These are phyloP conservation scores for Wickerhamomyces sp. DNA, from an alignment of 1,139 yeast species.

Conservation along the genomic window DNA sequence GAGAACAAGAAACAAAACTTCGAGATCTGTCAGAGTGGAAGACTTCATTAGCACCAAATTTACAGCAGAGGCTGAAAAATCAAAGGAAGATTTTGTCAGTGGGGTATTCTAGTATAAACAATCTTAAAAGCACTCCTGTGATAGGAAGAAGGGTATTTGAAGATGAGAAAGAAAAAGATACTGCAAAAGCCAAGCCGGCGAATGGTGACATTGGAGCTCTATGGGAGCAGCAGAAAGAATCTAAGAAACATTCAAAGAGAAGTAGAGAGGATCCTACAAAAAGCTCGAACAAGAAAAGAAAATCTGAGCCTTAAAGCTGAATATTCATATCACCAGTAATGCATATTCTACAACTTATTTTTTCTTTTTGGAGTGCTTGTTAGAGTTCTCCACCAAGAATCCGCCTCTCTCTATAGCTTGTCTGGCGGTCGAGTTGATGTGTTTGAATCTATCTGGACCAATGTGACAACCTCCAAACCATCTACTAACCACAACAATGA, in stretches of 20 bases:
- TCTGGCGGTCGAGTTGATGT: conserved; percentile 83
- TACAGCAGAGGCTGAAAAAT: conserved; percentile 23
- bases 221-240: conserved; percentile 25
- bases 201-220: conserved; percentile 27
- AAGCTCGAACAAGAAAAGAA: conserved; percentile 16
- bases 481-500: conserved; percentile 64
- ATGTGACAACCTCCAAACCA: conserved; percentile 94
- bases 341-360: not conserved
- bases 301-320: conserved; percentile 11
- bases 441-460: conserved; percentile 93
- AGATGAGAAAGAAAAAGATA: conserved; percentile 10
- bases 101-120: conserved; percentile 44
- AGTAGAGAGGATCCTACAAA: conserved; percentile 19
- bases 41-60: conserved; percentile 27
- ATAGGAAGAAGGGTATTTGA: conserved; percentile 30
- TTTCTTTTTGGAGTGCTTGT: conserved; percentile 26
- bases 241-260: conserved; percentile 7
- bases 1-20: conserved; percentile 34
- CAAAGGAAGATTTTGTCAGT: conserved; percentile 32
- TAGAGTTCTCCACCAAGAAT: conserved; percentile 30
- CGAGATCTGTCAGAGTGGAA: conserved; percentile 63
- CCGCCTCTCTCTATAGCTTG: conserved; percentile 72
- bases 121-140: conserved; percentile 6
- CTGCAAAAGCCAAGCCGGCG: conserved; percentile 21
- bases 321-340: not conserved